A percentile compares a stretch with the other conserved stretches of the same genome.
Evolutionary conservation across 371 early-diverging fungal genomes (phyloP).

Genomic region (Mucor plumbeus): DNA sequence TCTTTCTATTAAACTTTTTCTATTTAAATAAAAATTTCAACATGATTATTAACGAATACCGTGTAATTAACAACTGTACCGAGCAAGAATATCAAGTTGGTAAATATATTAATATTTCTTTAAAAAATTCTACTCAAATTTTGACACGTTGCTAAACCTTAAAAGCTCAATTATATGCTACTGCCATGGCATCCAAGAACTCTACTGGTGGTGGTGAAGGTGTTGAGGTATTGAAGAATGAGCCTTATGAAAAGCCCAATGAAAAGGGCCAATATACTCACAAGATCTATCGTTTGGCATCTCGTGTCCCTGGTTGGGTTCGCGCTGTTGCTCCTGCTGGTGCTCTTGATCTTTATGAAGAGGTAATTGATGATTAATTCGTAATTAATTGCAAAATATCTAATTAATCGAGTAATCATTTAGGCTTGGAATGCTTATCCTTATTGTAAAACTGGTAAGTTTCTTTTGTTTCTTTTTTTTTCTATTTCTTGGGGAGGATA

Average conservation of each 20-base stretch:
- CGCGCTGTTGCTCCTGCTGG: conserved; percentile 65
- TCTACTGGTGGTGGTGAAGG: conserved; percentile 77
- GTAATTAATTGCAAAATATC: background rate
- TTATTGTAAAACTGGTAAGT: conserved; percentile 76
- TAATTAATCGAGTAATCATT: background rate
- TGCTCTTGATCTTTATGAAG: conserved; percentile 69
- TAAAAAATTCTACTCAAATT: background rate
- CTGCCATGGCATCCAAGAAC: conserved; percentile 71
- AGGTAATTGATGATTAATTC: conserved; percentile 21
- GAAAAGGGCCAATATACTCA: conserved; percentile 77
- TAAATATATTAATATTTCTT: conserved; percentile 1
- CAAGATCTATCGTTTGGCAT: conserved; percentile 70
- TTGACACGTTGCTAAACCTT: background rate
- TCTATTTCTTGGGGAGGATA: background rate
- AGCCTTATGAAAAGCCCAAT: conserved; percentile 66
- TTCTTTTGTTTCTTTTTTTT: background rate
- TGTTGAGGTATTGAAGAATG: conserved; percentile 72
- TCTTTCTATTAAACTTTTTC: conserved; percentile 9
- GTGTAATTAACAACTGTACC: conserved; percentile 73
- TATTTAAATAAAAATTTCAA: conserved; percentile 5
- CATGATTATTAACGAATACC: conserved; percentile 69
- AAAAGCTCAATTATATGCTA: conserved; percentile 71
- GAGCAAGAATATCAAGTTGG: conserved; percentile 68
- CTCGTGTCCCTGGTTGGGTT: conserved; percentile 62
- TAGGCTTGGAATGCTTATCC: conserved; percentile 88